Percentiles rank a stretch among this genome's conserved stretches.
Conservation (phyloP, 805 yeast species). For the Teunomyces atbi region DNA sequence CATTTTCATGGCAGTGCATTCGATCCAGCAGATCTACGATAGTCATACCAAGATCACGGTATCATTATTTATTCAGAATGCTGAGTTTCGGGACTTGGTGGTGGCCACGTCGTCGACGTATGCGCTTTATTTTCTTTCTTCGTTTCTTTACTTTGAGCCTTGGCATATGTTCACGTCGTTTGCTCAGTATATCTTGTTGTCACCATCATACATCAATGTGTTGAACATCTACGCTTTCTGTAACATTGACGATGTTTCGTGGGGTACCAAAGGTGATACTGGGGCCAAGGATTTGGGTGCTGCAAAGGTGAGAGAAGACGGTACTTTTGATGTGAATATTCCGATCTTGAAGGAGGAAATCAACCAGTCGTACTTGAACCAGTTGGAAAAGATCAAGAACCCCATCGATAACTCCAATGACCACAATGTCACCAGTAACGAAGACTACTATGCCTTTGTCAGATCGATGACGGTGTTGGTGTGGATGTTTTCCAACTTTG, state of each 20-base stretch:
- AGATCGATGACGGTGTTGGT: slow-evolving; percentile 46
- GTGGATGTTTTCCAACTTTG: slow-evolving; percentile 45
- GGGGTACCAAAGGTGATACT: slow-evolving; percentile 75
- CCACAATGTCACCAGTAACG: slow-evolving; percentile 29
- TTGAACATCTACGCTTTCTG: slow-evolving; percentile 67
- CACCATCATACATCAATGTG: slow-evolving; percentile 54
- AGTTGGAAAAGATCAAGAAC: slow-evolving; percentile 50
- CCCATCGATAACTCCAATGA: slow-evolving; percentile 36
- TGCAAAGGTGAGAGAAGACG: slow-evolving; percentile 52
- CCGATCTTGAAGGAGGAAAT: slow-evolving; percentile 49
- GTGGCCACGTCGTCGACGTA: slow-evolving; percentile 62
- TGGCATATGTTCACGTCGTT: slow-evolving; percentile 65
- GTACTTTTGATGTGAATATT: slow-evolving; percentile 55
- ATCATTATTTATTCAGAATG: slow-evolving; percentile 44
- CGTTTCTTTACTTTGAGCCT: slow-evolving; percentile 59
- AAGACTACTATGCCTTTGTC: slow-evolving; percentile 46
- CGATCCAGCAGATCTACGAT: slow-evolving; percentile 37
- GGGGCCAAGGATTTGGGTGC: slow-evolving; percentile 57
- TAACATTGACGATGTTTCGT: slow-evolving; percentile 68
- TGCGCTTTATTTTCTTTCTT: slow-evolving; percentile 58
- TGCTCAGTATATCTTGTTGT: slow-evolving; percentile 48
- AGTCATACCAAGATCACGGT: slow-evolving; percentile 43
- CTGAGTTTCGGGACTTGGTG: slow-evolving; percentile 47
- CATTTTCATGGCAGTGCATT: slow-evolving; percentile 54
- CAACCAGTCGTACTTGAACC: slow-evolving; percentile 51